phyloP scores from a whole-genome alignment of 2,329 filamentous ascomycete species.

The Trichophyton rubrum region DNA sequence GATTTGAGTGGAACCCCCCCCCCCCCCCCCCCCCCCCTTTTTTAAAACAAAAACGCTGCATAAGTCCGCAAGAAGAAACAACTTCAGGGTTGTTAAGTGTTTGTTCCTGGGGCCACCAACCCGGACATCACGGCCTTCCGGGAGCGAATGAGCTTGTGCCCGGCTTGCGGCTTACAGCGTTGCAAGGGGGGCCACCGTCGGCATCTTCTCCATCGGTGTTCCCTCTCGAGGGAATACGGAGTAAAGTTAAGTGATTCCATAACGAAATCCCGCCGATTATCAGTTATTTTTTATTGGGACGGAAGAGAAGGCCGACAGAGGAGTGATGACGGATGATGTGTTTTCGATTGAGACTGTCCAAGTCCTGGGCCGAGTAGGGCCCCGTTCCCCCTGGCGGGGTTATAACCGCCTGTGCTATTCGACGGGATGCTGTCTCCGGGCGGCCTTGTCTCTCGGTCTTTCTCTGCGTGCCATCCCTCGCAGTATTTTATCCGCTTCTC shows the following conservation, averaged over 20 bases:
- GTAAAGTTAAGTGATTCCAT: too few species aligned
- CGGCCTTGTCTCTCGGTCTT: background rate
- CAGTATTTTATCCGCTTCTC: too few species aligned
- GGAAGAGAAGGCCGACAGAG: too few species aligned
- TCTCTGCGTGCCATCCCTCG: too few species aligned
- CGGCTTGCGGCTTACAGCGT: background rate
- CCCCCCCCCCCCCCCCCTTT: too few species aligned
- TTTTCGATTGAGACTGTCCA: background rate
- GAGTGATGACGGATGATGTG: background rate
- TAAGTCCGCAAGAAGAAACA: conserved; percentile 1
- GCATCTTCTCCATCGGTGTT: background rate
- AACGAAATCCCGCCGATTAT: too few species aligned
- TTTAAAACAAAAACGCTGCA: conserved; percentile 4
- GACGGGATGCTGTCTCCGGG: background rate
- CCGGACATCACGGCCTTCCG: background rate
- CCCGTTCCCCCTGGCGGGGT: too few species aligned
- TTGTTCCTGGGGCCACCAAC: background rate
- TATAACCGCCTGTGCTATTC: background rate
- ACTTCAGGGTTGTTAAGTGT: conserved; percentile 3
- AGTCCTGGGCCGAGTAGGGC: background rate
- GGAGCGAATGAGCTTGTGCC: background rate
- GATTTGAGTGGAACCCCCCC: background rate
- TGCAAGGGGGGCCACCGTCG: background rate
- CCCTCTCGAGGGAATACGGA: too few species aligned
- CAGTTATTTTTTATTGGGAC: too few species aligned